phyloP scores from a whole-genome alignment of 1,284 basidiomycete species.

The Sporisorium graminicola region DNA sequence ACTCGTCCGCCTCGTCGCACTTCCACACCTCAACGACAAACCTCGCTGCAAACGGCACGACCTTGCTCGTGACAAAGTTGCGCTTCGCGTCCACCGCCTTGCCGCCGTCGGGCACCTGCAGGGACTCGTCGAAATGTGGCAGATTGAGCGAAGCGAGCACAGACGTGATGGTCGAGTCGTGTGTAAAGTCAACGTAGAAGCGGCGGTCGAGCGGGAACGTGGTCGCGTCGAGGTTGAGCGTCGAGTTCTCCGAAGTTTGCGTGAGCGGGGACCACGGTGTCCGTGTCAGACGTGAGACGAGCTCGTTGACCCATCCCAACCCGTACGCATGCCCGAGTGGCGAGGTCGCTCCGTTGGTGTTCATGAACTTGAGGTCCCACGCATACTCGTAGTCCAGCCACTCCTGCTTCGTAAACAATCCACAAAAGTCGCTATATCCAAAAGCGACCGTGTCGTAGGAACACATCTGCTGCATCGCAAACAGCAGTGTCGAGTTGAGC shows the following conservation, averaged over 20 bases:
- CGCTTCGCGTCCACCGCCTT: conserved; percentile 25
- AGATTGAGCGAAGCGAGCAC: conserved; percentile 60
- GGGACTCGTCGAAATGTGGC: conserved; percentile 36
- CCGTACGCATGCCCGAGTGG: conserved; percentile 84
- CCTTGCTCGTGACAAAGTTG: conserved; percentile 50
- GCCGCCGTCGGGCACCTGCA: conserved; percentile 25
- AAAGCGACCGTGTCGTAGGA: conserved; percentile 80
- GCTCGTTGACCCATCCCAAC: conserved; percentile 78
- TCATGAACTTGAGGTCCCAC: conserved; percentile 72
- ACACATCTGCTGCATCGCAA: conserved; percentile 66
- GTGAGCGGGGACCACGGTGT: conserved; percentile 40
- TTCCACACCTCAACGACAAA: conserved; percentile 60
- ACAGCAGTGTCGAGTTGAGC: conserved; percentile 48
- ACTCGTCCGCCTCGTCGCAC: conserved; percentile 22
- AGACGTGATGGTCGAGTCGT: conserved; percentile 63
- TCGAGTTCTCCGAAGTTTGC: conserved; percentile 65
- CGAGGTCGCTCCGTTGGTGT: conserved; percentile 81
- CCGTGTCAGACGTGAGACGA: conserved; percentile 55
- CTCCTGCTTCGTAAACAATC: conserved; percentile 87
- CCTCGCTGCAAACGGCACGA: conserved; percentile 65
- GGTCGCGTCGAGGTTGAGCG: conserved; percentile 51
- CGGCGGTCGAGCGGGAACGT: conserved; percentile 63
- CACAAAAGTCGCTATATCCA: conserved; percentile 89
- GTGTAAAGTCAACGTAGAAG: conserved; percentile 68
- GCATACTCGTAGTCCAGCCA: conserved; percentile 89